Evolutionary conservation across 2,329 filamentous ascomycete species (phyloP).

Genomic region (Apiospora sp.): DNA sequence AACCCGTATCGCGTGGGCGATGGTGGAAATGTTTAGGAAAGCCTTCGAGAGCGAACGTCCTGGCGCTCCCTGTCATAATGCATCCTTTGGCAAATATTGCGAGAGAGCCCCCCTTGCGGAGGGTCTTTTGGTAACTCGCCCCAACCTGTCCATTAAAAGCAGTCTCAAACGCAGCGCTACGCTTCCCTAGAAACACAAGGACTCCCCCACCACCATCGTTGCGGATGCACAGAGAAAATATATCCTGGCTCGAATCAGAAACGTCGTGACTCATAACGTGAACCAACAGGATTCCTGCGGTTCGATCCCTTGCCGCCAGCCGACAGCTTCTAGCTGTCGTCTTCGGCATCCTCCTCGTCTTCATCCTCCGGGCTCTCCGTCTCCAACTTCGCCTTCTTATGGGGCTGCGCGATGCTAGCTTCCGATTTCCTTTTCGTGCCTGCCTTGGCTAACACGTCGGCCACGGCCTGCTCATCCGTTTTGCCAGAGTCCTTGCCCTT

Average conservation of each 20-base stretch:
- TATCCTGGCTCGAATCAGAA: slow-evolving; percentile 39
- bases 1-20: slow-evolving; percentile 43
- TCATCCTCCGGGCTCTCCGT: slow-evolving; percentile 53
- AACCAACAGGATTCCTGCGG: slow-evolving; percentile 36
- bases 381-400: slow-evolving; percentile 60
- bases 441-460: slow-evolving; percentile 41
- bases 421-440: slow-evolving; percentile 70
- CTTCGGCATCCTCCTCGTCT: slow-evolving; percentile 53
- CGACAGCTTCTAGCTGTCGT: slow-evolving; percentile 47
- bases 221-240: slow-evolving; percentile 39
- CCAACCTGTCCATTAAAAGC: slow-evolving; percentile 24
- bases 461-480: slow-evolving; percentile 43
- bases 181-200: slow-evolving; percentile 35
- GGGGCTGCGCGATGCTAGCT: slow-evolving; percentile 53
- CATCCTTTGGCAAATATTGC: slow-evolving; percentile 21
- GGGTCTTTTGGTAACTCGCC: slow-evolving; percentile 5
- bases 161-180: slow-evolving; percentile 38
- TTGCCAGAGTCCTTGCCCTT: slow-evolving; percentile 60
- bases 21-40: slow-evolving; percentile 42
- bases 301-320: background rate
- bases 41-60: slow-evolving; percentile 44
- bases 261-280: slow-evolving; percentile 46
- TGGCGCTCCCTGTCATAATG: slow-evolving; percentile 26
- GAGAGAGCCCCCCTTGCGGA: slow-evolving; percentile 18
- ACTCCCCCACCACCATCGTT: slow-evolving; percentile 38